A percentile compares a stretch with the other conserved stretches of the same genome.
phyloP scores from a whole-genome alignment of 169 alveolate genomes.

The Eimeria praecox region DNA sequence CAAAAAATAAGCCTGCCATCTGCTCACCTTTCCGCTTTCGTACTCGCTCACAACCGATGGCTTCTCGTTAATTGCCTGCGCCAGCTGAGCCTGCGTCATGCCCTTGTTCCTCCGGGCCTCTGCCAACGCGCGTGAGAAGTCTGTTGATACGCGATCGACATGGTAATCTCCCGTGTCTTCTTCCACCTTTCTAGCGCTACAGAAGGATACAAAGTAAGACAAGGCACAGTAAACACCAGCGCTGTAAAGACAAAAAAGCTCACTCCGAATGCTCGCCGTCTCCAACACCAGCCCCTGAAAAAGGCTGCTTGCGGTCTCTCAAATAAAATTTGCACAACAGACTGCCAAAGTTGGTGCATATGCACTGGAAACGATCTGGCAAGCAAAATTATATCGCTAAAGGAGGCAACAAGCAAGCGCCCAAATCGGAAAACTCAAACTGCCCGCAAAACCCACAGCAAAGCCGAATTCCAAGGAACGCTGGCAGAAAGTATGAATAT shows the following conservation, averaged over 20 bases:
- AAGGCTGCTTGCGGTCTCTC: no score
- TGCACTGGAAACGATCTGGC: not conserved
- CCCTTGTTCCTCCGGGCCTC: slow-evolving; percentile 84
- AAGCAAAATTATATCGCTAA: not conserved
- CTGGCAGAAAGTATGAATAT: not conserved
- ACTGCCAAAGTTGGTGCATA: not conserved
- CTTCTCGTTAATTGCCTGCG: slow-evolving; percentile 87
- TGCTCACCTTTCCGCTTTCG: slow-evolving; percentile 83
- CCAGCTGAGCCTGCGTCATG: slow-evolving; percentile 86
- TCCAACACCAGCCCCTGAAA: not conserved
- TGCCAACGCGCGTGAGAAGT: slow-evolving; percentile 84
- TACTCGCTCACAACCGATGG: slow-evolving; percentile 84
- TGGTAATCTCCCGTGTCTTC: slow-evolving; percentile 85
- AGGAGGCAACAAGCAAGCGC: not conserved
- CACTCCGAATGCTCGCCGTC: not conserved
- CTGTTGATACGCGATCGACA: slow-evolving; percentile 85
- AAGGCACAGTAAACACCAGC: not conserved
- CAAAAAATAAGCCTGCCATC: not conserved
- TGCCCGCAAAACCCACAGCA: not conserved
- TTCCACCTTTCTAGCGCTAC: slow-evolving; percentile 85
- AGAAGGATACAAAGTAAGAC: not conserved
- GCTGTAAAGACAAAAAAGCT: not conserved
- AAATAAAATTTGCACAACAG: not conserved
- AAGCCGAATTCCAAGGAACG: not conserved
- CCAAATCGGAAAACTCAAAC: not conserved